phyloP scores from a whole-genome alignment of 177 flowering plant species.

The Vitis hybrid region DNA sequence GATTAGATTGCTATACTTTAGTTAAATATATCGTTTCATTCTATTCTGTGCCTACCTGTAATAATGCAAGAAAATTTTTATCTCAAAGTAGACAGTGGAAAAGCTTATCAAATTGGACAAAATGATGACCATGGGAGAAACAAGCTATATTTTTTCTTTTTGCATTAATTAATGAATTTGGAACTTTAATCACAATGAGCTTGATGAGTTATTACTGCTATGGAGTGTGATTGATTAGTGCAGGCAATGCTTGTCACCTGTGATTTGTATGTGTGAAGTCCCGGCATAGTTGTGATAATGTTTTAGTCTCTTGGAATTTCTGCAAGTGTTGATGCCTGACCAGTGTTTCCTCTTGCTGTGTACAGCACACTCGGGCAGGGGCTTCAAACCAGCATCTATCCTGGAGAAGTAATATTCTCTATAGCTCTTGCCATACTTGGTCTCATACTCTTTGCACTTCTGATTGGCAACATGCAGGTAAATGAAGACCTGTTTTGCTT shows the following conservation, averaged over 20 bases:
- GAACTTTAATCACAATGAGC: too few species aligned
- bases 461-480: conserved; percentile 99
- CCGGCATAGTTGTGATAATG: background rate
- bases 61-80: too few species aligned
- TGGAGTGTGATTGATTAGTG: too few species aligned
- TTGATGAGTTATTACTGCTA: too few species aligned
- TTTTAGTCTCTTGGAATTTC: background rate
- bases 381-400: conserved; percentile 85
- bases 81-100: too few species aligned
- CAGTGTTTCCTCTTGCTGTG: conserved; percentile 13
- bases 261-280: background rate
- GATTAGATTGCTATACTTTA: background rate
- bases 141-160: too few species aligned
- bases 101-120: too few species aligned
- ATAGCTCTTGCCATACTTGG: conserved; percentile 83
- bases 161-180: too few species aligned
- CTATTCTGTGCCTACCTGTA: too few species aligned
- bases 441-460: conserved; percentile 87
- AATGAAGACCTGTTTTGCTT: background rate
- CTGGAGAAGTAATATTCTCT: conserved; percentile 90
- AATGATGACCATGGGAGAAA: too few species aligned
- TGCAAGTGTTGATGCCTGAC: background rate
- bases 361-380: conserved; percentile 98
- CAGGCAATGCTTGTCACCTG: too few species aligned
- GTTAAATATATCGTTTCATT: too few species aligned